Percentiles rank a stretch among this genome's conserved stretches.
Conservation (phyloP, 768 basidiomycete genomes). For the Boletus sensibilis region DNA sequence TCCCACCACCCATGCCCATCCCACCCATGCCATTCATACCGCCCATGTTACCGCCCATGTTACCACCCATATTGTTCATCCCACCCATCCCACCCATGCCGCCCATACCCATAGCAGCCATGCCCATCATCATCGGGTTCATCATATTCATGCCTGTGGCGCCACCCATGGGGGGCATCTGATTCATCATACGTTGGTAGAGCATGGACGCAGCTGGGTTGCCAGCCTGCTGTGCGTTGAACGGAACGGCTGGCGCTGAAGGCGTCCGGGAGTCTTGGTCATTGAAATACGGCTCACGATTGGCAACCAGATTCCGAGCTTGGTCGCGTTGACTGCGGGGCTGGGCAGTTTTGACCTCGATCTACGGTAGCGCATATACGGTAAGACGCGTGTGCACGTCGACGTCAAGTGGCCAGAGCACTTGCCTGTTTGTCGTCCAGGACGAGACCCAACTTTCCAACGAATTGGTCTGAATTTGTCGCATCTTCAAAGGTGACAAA, state of each 20-base stretch:
- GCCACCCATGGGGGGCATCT: constrained; percentile 45
- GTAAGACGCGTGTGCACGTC: not conserved
- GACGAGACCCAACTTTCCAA: constrained; percentile 63
- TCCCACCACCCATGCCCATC: constrained; percentile 29
- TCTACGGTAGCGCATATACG: constrained; percentile 39
- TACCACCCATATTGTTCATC: constrained; percentile 29
- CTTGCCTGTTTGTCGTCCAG: constrained; percentile 76
- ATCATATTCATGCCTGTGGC: constrained; percentile 51
- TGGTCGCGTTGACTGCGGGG: constrained; percentile 64
- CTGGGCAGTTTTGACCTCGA: constrained; percentile 82
- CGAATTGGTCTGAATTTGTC: constrained; percentile 59
- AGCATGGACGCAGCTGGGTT: constrained; percentile 36
- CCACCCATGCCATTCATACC: too few species aligned
- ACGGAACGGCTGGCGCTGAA: constrained; percentile 31
- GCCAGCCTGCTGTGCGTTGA: constrained; percentile 35
- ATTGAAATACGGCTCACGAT: constrained; percentile 33
- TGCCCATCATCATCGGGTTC: constrained; percentile 47
- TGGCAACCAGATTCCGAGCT: constrained; percentile 35
- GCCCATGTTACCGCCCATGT: constrained; percentile 13
- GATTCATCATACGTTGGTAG: constrained; percentile 38
- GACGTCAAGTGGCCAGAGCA: not conserved
- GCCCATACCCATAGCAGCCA: constrained; percentile 49
- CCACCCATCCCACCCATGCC: constrained; percentile 37
- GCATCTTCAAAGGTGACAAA: constrained; percentile 80
- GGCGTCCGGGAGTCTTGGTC: constrained; percentile 38